A percentile compares a stretch with the other conserved stretches of the same genome.
Evolutionary conservation across 2,329 filamentous ascomycete species (phyloP).

Genomic region (Mycosphaerella sp.): DNA sequence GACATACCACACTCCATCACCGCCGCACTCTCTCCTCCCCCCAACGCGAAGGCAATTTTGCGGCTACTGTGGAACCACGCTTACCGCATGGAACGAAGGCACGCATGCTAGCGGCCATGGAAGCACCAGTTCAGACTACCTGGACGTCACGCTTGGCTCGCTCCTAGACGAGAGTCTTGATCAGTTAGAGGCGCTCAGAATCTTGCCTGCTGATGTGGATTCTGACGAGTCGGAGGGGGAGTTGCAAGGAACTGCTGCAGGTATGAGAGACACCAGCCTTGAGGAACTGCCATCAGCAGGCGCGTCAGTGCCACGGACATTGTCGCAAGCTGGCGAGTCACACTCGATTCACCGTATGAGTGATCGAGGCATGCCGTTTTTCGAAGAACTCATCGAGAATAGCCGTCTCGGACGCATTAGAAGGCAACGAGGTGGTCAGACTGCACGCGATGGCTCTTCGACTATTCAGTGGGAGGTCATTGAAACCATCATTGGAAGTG

Average conservation of each 20-base stretch:
- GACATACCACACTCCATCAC: constrained; percentile 37
- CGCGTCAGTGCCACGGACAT: constrained; percentile 3
- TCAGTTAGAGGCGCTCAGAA: constrained; percentile 64
- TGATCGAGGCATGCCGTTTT: constrained; percentile 67
- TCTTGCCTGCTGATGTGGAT: constrained; percentile 51
- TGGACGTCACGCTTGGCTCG: constrained; percentile 75
- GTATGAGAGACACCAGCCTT: constrained; percentile 7
- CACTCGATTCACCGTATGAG: constrained; percentile 24
- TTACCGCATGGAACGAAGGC: constrained; percentile 74
- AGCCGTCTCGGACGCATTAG: constrained; percentile 64
- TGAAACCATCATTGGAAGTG: constrained; percentile 47
- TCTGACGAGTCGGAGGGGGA: constrained; percentile 29
- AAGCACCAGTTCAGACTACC: constrained; percentile 66
- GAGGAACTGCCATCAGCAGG: constrained; percentile 1
- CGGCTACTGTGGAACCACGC: constrained; percentile 81
- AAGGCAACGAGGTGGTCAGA: constrained; percentile 53
- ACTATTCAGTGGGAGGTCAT: constrained; percentile 77
- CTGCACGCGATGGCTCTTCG: constrained; percentile 57
- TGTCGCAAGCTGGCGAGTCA: not conserved
- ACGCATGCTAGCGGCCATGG: constrained; percentile 24
- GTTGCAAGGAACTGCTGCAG: constrained; percentile 2
- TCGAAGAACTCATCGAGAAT: constrained; percentile 72
- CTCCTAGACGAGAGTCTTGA: constrained; percentile 64
- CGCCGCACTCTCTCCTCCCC: constrained; percentile 51
- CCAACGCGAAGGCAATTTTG: constrained; percentile 70